Base-by-base conservation (phyloP, 2,329 filamentous ascomycete genomes). In the Neofusicoccum cordaticola region DNA sequence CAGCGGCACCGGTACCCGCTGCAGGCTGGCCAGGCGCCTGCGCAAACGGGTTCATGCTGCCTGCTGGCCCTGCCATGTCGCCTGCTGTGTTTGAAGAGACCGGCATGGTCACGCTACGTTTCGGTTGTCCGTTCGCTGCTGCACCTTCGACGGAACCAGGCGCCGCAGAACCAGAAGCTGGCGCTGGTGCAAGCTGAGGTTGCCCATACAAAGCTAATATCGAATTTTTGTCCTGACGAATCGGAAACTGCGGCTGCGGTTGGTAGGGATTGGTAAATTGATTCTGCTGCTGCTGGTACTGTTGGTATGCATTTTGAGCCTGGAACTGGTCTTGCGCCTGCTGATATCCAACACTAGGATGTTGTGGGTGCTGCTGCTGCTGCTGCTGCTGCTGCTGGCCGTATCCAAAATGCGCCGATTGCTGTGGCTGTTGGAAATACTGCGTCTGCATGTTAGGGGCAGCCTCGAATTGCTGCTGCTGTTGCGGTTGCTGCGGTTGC, bases 181-280 rank as follows among this genome's bases (percentile, higher is more conserved):
- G 72, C 35, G 80, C 76, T 3, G 83, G 81, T 1, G 82, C 78
- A 39, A 83, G 75, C 57, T 86, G 83, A 7, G 85, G 82, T 44
- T 88, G 85, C 72, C 86, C 88, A 76, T 91, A 94, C 11, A 95
- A 77, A 5, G 91, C 89, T 75, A 94, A 81, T 66, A 95, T 94
- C 4, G 89, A 89, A 2, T 85, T 86, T 68, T 90, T 93, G 71
- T 92, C 87, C 35, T 88, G 83, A 37, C 84, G 72, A 63, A 77
- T 70, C 15, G 74, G 73, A 62, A 78, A 78, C 31, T 68, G 70
- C 57, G 66, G 73, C 51, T 74, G 75, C 37, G 73, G 71, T 31
- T 77, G 71, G 22, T 78, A 77, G 13, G 76, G 69, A 60, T 73
- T 72, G 47, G 70, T 69, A 8, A 69, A 69, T 19, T 73, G 69